Evolutionary conservation across 1,139 yeast genomes (phyloP), one percentile per base, ranked within the genome.

Genomic region (Yamadazyma taylorii): DNA sequence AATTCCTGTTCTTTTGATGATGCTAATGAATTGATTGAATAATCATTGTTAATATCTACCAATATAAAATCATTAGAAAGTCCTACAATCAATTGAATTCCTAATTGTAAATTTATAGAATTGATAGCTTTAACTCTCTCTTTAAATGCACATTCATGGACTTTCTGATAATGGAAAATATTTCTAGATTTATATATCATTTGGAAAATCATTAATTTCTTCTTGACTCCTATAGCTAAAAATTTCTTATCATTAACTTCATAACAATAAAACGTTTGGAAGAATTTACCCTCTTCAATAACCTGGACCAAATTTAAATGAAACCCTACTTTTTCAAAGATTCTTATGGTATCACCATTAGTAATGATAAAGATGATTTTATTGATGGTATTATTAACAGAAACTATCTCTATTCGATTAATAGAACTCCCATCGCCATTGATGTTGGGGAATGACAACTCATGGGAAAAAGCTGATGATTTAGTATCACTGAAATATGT

Each of bases 281-380:
- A 51, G 6, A 46, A 37, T 28, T 47, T 49, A 3, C 60, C 46
- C 3, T 66, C 70, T 2, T 58, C 60, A 21, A 69, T 49, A n/a
- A 52, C 49, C 32, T 57, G 58, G 10, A 67, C 53, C 33, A 65
- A 50, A 37, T 63, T 66, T 25, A 68, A 49, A 39, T 65, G 68
- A 16, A 53, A 47, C 0, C 73, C 73, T 2, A 62, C 64, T 36
- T 60, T 52, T 42, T 69, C 74, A 42, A 53, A 61, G 3, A 69
- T 51, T 26, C 56, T 52, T 3, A 67, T 44, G 1, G 51, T 37
- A 10, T 62, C 69, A 1, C 48, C 30, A 4, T 53, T 54, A 7
- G 60, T 53, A 12, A 67, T 50, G 3, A 60, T 52, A 13, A 69
- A 47, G 7, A 63, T 54, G 7, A 56, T 54, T 35, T 62, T 51